Percentiles rank a stretch among this genome's conserved stretches.
phyloP scores from a whole-genome alignment of 768 basidiomycete genomes.

The Roridomyces roridus region DNA sequence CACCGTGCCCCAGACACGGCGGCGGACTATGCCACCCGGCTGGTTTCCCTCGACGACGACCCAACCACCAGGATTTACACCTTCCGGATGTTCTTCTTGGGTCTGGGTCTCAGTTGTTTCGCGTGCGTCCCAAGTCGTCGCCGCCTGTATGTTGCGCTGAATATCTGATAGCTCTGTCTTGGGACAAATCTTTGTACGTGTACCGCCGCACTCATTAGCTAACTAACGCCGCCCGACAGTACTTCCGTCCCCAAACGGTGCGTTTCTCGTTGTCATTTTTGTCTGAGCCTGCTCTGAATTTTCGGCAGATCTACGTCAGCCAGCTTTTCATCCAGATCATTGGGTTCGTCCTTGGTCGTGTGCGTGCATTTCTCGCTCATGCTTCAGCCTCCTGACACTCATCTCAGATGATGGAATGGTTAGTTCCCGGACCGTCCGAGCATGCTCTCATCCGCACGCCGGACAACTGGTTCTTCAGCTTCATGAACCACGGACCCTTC shows the following conservation, averaged over 20 bases:
- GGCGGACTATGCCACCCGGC: slow-evolving; percentile 42
- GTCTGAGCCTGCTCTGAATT: neutral
- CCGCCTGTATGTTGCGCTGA: neutral
- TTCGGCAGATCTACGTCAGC: slow-evolving; percentile 39
- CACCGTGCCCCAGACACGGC: slow-evolving; percentile 30
- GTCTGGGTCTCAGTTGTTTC: slow-evolving; percentile 51
- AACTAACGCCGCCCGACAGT: slow-evolving; percentile 37
- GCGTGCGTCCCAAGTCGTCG: slow-evolving; percentile 13
- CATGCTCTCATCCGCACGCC: slow-evolving; percentile 28
- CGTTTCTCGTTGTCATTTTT: neutral
- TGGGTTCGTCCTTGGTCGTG: slow-evolving; percentile 50
- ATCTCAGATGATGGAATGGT: slow-evolving; percentile 37
- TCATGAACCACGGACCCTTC: slow-evolving; percentile 59
- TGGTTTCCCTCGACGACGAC: slow-evolving; percentile 49
- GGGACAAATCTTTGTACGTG: slow-evolving; percentile 42
- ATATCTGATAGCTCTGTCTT: slow-evolving; percentile 28
- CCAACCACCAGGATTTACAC: slow-evolving; percentile 43
- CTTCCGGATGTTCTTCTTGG: slow-evolving; percentile 52
- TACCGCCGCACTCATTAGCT: neutral
- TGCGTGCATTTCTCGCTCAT: neutral
- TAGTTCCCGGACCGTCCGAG: slow-evolving; percentile 30
- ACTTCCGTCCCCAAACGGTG: slow-evolving; percentile 47
- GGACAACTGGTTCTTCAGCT: slow-evolving; percentile 37
- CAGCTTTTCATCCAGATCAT: slow-evolving; percentile 51
- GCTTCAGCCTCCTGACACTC: neutral